Base-by-base conservation (phyloP, 2,329 filamentous ascomycete species). In the Blastomyces percursus region DNA sequence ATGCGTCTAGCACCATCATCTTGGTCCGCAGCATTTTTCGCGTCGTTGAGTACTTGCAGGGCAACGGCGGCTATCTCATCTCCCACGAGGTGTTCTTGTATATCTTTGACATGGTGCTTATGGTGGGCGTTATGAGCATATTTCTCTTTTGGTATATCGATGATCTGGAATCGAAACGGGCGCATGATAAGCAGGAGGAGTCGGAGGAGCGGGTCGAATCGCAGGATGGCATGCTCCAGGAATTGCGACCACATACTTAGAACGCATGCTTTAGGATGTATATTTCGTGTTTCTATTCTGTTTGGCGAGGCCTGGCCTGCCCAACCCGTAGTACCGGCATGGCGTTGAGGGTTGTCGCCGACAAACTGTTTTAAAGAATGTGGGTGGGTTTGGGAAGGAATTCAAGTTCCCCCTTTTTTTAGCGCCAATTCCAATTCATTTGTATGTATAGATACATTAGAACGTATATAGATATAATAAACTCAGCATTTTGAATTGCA, bases 1-100 rank as follows among this genome's bases (percentile, higher is more conserved):
- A 66, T 59, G 56, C 24, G 6, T 59, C 63, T 19, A 68, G 67
- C 35, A 9, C 61, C 9, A 61, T 70, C 46, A 66, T 70, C 42
- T 30, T 69, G 48, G 35, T 69, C 11, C 63, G 69, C 55, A 66
- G 63, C 5, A 60, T 71, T 44, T 66, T 69, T 59, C 64, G 70
- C 9, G 61, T 70, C 2, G 60, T 69, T n/a, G 69, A 70, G 60
- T 70, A 68, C 55, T 38, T 63, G 21, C 60, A 67, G 54, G 69
- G 69, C 1, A 61, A 64, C 30, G 59, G 61, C 4, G 69, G 69
- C 12, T 67, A 65, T 56, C 27, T 70, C 24, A 55, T 68, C 30
- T 60, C 35, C 9, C 65, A 68, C 21, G 69, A 70, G 62, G 60
- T 64, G 27, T 70, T 61, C 30, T 50, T 69, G 2, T 71, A 70